These are phyloP conservation scores for Kentomonas sorsogonicus DNA, from an alignment of 208 protist species.

Conservation along the genomic window DNA sequence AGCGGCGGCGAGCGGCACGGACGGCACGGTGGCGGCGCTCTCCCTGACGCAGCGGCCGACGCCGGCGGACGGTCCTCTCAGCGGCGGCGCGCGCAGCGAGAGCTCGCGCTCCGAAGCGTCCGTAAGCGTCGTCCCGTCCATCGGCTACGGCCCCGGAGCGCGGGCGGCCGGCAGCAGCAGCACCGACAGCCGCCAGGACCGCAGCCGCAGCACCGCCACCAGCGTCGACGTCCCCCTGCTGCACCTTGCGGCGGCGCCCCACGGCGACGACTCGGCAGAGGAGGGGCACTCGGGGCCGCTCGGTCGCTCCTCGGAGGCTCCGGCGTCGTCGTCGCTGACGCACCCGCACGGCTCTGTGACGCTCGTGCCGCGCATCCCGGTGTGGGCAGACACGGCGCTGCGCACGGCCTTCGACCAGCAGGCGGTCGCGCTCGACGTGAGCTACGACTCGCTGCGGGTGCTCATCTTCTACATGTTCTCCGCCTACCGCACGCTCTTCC, in stretches of 20 bases:
- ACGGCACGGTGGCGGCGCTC: not conserved
- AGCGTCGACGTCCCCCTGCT: not conserved
- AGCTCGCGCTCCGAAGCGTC: no score
- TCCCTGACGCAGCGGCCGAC: not conserved
- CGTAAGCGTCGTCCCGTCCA: no score
- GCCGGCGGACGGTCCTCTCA: no score
- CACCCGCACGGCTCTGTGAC: no score
- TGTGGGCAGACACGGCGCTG: conserved; percentile 37
- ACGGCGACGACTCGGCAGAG: not conserved
- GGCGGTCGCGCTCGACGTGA: conserved; percentile 47
- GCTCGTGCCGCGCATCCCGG: conserved; percentile 38
- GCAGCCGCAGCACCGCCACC: not conserved
- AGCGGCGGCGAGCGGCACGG: not conserved
- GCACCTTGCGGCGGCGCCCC: no score
- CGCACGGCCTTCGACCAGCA: conserved; percentile 63
- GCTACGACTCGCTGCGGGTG: conserved; percentile 67
- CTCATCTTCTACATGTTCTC: conserved; percentile 76
- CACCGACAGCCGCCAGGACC: not conserved
- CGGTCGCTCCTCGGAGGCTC: not conserved
- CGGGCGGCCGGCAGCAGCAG: no score
- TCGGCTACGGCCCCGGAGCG: no score
- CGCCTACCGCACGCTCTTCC: conserved; percentile 67
- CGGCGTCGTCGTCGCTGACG: conserved; percentile 18
- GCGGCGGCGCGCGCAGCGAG: no score
- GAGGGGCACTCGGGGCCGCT: not conserved